Conservation (phyloP, 208 protist genomes). For the Trypanosoma rangeli region DNA sequence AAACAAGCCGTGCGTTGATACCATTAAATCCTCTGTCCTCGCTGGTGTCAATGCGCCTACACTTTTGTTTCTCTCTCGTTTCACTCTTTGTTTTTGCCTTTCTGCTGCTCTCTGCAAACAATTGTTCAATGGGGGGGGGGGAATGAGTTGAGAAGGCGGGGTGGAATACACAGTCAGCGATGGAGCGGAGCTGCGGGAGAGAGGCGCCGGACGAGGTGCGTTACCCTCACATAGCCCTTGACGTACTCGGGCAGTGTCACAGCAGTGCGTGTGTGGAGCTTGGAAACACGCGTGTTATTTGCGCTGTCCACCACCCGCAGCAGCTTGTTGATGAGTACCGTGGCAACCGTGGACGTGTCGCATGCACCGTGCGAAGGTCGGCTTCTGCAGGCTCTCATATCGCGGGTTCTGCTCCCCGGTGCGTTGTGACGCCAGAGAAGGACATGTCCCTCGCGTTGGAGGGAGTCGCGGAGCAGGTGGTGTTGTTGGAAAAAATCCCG, state of each 20-base stretch:
- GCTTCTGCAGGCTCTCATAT: conserved; percentile 18
- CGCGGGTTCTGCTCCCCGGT: conserved; percentile 16
- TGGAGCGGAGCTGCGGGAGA: conserved; percentile 32
- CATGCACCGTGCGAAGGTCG: conserved; percentile 55
- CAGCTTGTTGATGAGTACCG: conserved; percentile 87
- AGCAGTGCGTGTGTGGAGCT: conserved; percentile 82
- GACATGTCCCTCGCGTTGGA: conserved; percentile 75
- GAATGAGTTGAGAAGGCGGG: neutral
- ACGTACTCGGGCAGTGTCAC: conserved; percentile 73
- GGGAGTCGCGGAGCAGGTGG: conserved; percentile 77
- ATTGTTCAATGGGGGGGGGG: neutral
- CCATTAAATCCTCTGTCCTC: neutral
- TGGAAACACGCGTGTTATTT: conserved; percentile 78
- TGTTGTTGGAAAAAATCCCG: conserved; percentile 68
- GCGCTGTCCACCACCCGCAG: conserved; percentile 77
- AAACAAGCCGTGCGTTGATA: neutral
- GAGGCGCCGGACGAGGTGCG: conserved; percentile 44
- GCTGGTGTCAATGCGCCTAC: neutral
- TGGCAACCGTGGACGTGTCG: conserved; percentile 65
- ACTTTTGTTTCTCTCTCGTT: neutral
- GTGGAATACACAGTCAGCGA: neutral
- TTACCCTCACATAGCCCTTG: conserved; percentile 63
- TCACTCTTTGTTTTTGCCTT: conserved; percentile 22
- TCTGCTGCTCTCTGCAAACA: neutral
- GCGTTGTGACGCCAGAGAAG: conserved; percentile 30